Base-by-base conservation (phyloP, 176 grass and related monocot genomes). In the Ensete glaucum region DNA sequence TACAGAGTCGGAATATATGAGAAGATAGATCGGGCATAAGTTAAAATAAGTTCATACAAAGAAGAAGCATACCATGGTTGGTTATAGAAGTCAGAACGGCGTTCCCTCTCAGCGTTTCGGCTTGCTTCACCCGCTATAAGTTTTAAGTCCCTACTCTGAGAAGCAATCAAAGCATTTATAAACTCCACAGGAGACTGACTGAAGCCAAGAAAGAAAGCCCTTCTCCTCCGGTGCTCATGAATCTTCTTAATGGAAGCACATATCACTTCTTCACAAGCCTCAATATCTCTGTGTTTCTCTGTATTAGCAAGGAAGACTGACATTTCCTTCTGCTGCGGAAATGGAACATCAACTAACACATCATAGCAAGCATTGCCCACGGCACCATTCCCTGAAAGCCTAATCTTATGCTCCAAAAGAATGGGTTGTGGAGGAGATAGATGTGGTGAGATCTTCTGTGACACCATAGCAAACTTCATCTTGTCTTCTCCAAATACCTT, bases 141-240 rank as follows among this genome's bases (percentile, higher is more conserved):
- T 88, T 98, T 98, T 82, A 98, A 98, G 82, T 98, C 90, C 85
- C 83, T 98, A 81, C 90, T 93, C 69, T 98, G 95, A 57, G 88
- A 93, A 21, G 84, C 82, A 87, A 98, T 98, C 73, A 98, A 82
- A 6, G 90, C 81, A 74, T 93, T 98, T 75, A 98, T 88, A 54
- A 98, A 98, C 76, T 98, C 95, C 53, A 98, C 95, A 16, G 90
- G 90, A 9, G 90, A 93, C 75, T 98, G 95, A 73, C 95, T 98
- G 72, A 98, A 98, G 50, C 90, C 95, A 76, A 98, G 90, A 78
- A 98, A 98, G 87, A 98, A 98, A 1, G 95, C 90, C 53, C 95
- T 88, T 70, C 95, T 93, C 80, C 89, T 91, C 19, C 95, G 88
- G 60, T 98, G 95, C 86, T 98, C 90, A 72, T 98, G 88, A 74